Base-by-base conservation (phyloP, 192 early-diverging fungal genomes). In the Mortierella alpina region DNA sequence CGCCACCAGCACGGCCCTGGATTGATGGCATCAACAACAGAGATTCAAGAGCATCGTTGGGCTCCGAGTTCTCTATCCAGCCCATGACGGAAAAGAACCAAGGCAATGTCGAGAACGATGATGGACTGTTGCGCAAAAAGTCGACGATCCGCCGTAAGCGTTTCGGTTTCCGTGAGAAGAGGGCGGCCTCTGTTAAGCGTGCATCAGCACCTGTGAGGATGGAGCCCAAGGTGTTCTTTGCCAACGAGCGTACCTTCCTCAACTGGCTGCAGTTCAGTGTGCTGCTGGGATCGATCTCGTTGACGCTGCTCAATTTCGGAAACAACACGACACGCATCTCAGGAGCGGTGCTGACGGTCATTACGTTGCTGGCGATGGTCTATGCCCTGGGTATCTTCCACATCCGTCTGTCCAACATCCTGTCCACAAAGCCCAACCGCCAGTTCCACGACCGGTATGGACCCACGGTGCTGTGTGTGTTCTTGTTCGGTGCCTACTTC, bases 191-290 rank as follows among this genome's bases (percentile, higher is more conserved):
- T 2, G 58, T 82, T n/a, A 85, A 84, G 70, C 86, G 85, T 15
- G 59, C 84, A 0, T 17, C 65, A 0, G 86, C 82, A 5, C 87
- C 92, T 7, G 83, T 93, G 5, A 88, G 92, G 18, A 90, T 95
- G 47, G 95, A 96, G 68, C 93, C 95, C 17, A 96, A 96, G 81
- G 90, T 94, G 2, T 95, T 90, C 71, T 93, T 96, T 84, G 94
- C 94, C 51, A 96, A 96, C 66, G 95, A 96, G 75, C 86, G 95
- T 65, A 95, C 94, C 1, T 96, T 94, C 77, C 86, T 96, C 57
- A 85, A 88, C 14, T 96, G 95, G 95, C 84, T 94, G 70, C 90
- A 91, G 42, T 93, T 91, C 83, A 88, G 87, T 66, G 90, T 93
- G 3, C 81, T 93, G 9, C 71, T 95, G 7, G 90, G 90, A 54